Percentiles rank a stretch among this genome's conserved stretches.
Evolutionary conservation across 352 stramenopile species (phyloP).

Genomic region (Globisporangium takayamanum): DNA sequence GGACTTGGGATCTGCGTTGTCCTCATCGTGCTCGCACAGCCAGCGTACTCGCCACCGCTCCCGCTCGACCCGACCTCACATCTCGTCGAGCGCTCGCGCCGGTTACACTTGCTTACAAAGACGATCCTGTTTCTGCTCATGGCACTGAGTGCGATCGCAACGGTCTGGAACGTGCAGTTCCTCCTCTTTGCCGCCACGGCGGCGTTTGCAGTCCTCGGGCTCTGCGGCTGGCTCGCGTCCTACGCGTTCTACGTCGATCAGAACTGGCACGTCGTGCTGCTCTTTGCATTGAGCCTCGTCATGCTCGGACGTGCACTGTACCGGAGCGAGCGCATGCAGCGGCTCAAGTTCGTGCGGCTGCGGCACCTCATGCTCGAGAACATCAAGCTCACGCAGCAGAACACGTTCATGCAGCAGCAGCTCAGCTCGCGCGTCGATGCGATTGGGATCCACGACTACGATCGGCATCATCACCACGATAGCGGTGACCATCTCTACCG

Average conservation of each 20-base stretch:
- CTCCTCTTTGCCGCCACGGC: conserved; percentile 28
- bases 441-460: conserved; percentile 34
- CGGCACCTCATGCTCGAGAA: conserved; percentile 61
- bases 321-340: conserved; percentile 28
- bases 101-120: conserved; percentile 36
- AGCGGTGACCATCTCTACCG: background rate
- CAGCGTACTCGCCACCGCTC: conserved; percentile 13
- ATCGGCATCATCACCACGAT: background rate
- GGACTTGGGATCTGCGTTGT: conserved; percentile 18
- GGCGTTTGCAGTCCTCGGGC: conserved; percentile 15
- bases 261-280: conserved; percentile 44
- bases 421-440: conserved; percentile 55
- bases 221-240: conserved; percentile 28
- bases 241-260: conserved; percentile 17
- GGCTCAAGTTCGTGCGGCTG: conserved; percentile 46
- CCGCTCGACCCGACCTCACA: conserved; percentile 12
- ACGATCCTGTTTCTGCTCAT: conserved; percentile 51
- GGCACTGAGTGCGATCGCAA: conserved; percentile 36
- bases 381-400: conserved; percentile 49
- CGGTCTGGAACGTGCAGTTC: conserved; percentile 57
- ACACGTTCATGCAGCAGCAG: conserved; percentile 60
- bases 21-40: conserved; percentile 34
- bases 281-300: conserved; percentile 31
- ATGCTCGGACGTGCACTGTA: conserved; percentile 40
- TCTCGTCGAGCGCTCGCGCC: conserved; percentile 15